phyloP scores from a whole-genome alignment of 768 basidiomycete genomes.

The Amanita muscaria region DNA sequence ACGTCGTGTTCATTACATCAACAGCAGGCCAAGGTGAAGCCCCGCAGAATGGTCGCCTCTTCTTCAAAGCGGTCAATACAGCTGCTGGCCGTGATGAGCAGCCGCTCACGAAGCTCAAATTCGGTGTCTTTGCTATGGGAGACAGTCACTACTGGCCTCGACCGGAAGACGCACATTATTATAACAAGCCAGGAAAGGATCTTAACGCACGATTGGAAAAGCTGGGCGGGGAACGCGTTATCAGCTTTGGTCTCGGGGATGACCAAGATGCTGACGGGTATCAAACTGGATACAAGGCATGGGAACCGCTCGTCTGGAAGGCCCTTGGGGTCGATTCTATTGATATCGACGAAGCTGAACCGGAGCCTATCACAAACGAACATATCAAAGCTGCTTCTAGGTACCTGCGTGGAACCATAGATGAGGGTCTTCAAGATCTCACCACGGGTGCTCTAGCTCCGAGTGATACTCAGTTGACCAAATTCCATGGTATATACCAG shows the following conservation, averaged over 20 bases:
- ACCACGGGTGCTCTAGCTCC: slow-evolving; percentile 71
- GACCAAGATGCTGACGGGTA: slow-evolving; percentile 97
- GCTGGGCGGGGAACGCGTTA: slow-evolving; percentile 73
- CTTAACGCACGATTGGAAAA: slow-evolving; percentile 71
- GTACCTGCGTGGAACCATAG: slow-evolving; percentile 91
- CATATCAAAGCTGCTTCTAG: slow-evolving; percentile 97
- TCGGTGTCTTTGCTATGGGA: slow-evolving; percentile 88
- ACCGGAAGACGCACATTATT: slow-evolving; percentile 93
- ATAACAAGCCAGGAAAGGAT: slow-evolving; percentile 94
- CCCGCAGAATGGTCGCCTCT: slow-evolving; percentile 89
- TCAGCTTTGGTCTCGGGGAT: slow-evolving; percentile 77
- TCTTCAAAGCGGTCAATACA: slow-evolving; percentile 80
- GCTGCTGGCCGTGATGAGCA: slow-evolving; percentile 49
- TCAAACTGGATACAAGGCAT: slow-evolving; percentile 93
- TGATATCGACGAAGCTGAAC: slow-evolving; percentile 86
- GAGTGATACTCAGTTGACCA: slow-evolving; percentile 90
- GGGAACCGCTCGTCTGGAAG: slow-evolving; percentile 93
- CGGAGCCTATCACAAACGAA: slow-evolving; percentile 97
- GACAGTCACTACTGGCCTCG: slow-evolving; percentile 99
- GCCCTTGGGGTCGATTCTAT: slow-evolving; percentile 84
- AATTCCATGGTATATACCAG: slow-evolving; percentile 96
- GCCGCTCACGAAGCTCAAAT: slow-evolving; percentile 57
- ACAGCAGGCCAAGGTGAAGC: slow-evolving; percentile 96
- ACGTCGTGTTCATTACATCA: slow-evolving; percentile 84
- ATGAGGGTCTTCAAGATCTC: slow-evolving; percentile 61